Conservation (phyloP, 2,329 filamentous ascomycete genomes). For the Zymoseptoria passerinii region DNA sequence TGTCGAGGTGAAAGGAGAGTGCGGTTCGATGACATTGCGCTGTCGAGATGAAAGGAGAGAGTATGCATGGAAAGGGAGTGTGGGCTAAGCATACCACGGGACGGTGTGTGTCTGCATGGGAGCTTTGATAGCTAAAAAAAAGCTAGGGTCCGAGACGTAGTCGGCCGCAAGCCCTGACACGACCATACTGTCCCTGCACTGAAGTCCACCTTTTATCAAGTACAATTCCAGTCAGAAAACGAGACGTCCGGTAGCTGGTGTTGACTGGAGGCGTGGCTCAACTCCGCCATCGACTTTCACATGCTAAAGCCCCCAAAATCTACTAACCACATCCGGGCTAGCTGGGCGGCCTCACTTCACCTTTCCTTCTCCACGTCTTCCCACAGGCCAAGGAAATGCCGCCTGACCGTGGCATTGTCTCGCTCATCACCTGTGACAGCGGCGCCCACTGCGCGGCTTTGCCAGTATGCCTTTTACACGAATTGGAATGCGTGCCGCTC, state of each 20-base stretch:
- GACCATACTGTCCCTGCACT: neutral
- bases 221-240: neutral
- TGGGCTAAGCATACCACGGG: neutral
- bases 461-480: neutral
- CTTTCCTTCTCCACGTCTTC: neutral
- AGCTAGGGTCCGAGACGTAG: neutral
- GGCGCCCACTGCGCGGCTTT: neutral
- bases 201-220: neutral
- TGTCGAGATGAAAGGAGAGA: constrained; percentile 31
- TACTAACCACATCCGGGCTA: neutral
- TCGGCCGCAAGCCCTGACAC: neutral
- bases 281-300: neutral
- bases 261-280: neutral
- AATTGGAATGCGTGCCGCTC: neutral
- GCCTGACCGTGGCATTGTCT: neutral
- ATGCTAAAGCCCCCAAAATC: neutral
- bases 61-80: neutral
- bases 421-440: neutral
- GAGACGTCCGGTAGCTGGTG: no score
- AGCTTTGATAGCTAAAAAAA: neutral
- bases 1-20: constrained; percentile 37
- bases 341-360: neutral
- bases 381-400: neutral
- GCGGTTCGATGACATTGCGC: constrained; percentile 59
- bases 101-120: neutral